phyloP scores from a whole-genome alignment of 2,329 filamentous ascomycete genomes.

The Phialophora expanda region DNA sequence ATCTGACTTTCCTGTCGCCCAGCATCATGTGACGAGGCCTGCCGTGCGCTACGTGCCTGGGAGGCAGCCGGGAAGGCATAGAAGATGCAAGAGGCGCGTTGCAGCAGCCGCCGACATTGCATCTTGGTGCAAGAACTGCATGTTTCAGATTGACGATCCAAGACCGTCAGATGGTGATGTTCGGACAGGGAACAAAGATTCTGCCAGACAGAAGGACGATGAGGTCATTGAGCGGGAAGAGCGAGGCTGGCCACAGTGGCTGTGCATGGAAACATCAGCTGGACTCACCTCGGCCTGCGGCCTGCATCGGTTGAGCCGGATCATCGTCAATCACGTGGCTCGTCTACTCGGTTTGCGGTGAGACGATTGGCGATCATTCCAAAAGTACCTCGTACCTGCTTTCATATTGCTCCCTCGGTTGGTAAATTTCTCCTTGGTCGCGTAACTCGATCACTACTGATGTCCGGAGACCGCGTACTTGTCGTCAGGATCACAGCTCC shows the following conservation, averaged over 20 bases:
- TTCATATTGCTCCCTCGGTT: not conserved
- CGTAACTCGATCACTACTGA: not conserved
- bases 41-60: slow-evolving; percentile 1
- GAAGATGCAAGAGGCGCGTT: slow-evolving; percentile 22
- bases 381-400: slow-evolving; percentile 2
- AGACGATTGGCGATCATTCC: not conserved
- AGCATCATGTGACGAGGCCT: slow-evolving; percentile 34
- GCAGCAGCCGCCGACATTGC: slow-evolving; percentile 34
- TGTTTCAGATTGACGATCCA: slow-evolving; percentile 28
- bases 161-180: slow-evolving; percentile 23
- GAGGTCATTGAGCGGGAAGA: slow-evolving; percentile 18
- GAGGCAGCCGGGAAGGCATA: not conserved
- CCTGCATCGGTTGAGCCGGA: slow-evolving; percentile 1
- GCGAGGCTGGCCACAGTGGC: slow-evolving; percentile 23
- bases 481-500: not conserved
- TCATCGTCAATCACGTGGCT: not conserved
- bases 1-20: slow-evolving; percentile 14
- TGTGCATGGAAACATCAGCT: slow-evolving; percentile 15
- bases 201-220: slow-evolving; percentile 12
- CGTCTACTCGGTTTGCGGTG: not conserved
- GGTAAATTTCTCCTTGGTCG: not conserved
- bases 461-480: not conserved
- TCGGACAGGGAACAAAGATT: not conserved
- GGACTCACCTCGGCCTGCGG: not conserved
- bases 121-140: slow-evolving; percentile 23